Evolutionary conservation across 805 yeast species (phyloP).

Genomic region (Hanseniaspora thailandica): DNA sequence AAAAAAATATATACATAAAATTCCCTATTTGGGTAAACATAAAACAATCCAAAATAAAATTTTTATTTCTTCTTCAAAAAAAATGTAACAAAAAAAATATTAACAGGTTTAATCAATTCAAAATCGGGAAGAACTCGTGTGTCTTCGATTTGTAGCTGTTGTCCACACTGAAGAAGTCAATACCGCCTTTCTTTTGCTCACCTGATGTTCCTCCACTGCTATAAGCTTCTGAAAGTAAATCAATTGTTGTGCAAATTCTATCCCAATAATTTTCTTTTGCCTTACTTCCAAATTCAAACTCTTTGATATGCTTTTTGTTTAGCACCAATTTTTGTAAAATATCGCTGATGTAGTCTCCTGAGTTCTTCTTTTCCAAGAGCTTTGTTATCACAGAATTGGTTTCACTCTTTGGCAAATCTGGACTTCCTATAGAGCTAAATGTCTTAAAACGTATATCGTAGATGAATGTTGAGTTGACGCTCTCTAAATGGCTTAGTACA

Average conservation of each 20-base stretch:
- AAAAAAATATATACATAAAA: not conserved
- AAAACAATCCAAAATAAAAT: not conserved
- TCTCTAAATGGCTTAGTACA: slow-evolving; percentile 23
- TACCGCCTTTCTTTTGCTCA: not conserved
- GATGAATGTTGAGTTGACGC: slow-evolving; percentile 22
- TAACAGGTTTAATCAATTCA: not conserved
- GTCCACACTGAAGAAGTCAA: not conserved
- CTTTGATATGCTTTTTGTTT: not conserved
- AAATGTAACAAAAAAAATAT: not conserved
- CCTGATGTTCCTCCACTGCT: not conserved
- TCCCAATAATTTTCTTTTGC: not conserved
- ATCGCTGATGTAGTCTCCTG: not conserved
- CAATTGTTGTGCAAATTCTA: not conserved
- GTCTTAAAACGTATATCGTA: slow-evolving; percentile 63
- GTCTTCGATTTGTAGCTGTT: not conserved
- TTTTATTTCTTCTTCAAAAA: not conserved
- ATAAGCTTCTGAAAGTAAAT: not conserved
- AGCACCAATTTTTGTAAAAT: not conserved
- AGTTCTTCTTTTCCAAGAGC: not conserved
- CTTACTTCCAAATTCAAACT: not conserved
- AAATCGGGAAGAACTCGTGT: slow-evolving; percentile 7
- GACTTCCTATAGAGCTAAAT: slow-evolving; percentile 68
- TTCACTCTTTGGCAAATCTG: slow-evolving; percentile 40
- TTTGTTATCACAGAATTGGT: not conserved
- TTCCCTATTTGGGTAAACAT: not conserved